Conservation (phyloP, 441 rosid genomes). For the Capsella rubella region DNA sequence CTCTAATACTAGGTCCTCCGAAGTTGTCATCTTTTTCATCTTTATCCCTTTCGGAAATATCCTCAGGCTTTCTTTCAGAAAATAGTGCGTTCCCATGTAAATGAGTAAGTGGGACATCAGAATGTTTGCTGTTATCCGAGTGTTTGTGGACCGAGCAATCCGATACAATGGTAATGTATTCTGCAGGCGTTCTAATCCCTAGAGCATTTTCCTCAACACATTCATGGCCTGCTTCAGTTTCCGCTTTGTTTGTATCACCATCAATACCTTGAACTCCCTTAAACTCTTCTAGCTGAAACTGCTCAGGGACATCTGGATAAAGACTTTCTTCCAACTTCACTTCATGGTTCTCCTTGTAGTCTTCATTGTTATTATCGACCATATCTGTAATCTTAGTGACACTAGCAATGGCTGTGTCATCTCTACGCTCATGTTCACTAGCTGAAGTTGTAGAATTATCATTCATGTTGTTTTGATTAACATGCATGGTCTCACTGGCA, state of each 20-base stretch:
- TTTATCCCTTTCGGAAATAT: constrained; percentile 44
- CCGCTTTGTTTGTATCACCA: constrained; percentile 55
- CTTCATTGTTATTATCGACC: constrained; percentile 43
- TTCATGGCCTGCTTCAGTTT: constrained; percentile 44
- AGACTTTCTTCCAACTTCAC: constrained; percentile 45
- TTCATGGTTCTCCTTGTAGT: constrained; percentile 42
- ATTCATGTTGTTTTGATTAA: constrained; percentile 44
- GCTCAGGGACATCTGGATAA: constrained; percentile 20
- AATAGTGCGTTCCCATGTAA: constrained; percentile 51
- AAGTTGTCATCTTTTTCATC: constrained; percentile 68
- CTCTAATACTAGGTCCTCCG: constrained; percentile 86
- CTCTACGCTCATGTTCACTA: constrained; percentile 46
- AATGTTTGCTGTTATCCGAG: constrained; percentile 76
- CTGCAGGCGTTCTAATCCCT: constrained; percentile 45
- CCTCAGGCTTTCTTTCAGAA: constrained; percentile 55
- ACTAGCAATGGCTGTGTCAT: constrained; percentile 44
- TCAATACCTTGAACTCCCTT: constrained; percentile 49
- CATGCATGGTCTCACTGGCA: constrained; percentile 42
- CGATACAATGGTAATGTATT: constrained; percentile 41
- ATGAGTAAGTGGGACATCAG: constrained; percentile 52
- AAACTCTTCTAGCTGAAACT: constrained; percentile 46
- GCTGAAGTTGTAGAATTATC: constrained; percentile 41
- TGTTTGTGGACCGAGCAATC: constrained; percentile 48
- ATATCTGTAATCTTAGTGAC: constrained; percentile 46
- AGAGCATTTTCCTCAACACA: constrained; percentile 47